phyloP scores from a whole-genome alignment of 768 basidiomycete species.

The Boletus barrowsii region DNA sequence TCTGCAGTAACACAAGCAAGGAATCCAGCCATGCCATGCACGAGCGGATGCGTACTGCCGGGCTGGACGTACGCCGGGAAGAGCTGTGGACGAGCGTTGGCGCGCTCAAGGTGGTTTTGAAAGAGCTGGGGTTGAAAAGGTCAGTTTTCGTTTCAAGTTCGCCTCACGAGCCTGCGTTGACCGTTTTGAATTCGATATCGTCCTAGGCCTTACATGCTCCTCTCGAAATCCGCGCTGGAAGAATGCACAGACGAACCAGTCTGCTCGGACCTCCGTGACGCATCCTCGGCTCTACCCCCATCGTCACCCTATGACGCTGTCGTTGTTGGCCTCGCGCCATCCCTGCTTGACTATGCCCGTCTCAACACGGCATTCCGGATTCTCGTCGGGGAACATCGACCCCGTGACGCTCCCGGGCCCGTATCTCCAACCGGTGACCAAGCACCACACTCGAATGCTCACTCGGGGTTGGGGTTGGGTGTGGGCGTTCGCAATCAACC shows the following conservation, averaged over 20 bases:
- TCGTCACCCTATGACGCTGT: constrained; percentile 47
- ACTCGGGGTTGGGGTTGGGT: too few species aligned
- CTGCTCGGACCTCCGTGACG: not conserved
- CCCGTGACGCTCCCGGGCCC: not conserved
- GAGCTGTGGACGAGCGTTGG: constrained; percentile 68
- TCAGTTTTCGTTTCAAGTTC: constrained; percentile 11
- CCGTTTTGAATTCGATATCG: too few species aligned
- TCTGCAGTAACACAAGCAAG: constrained; percentile 71
- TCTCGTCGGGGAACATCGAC: constrained; percentile 42
- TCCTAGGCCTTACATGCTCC: constrained; percentile 49
- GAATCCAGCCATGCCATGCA: constrained; percentile 50
- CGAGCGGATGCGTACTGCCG: constrained; percentile 42
- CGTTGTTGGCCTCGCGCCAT: constrained; percentile 60
- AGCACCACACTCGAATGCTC: too few species aligned
- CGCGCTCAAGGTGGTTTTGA: constrained; percentile 48
- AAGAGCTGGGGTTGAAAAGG: constrained; percentile 41
- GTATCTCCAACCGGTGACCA: not conserved
- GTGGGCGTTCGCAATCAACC: not conserved
- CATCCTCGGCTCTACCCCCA: not conserved
- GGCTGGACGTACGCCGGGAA: constrained; percentile 42
- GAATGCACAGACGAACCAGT: constrained; percentile 33
- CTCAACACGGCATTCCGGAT: constrained; percentile 69
- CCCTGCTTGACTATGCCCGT: constrained; percentile 46
- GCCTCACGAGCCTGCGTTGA: not conserved
- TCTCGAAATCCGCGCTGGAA: constrained; percentile 47